A percentile compares a stretch with the other conserved stretches of the same genome.
Conservation (phyloP, 345 rosid genomes). For the Nasturtium officinale region DNA sequence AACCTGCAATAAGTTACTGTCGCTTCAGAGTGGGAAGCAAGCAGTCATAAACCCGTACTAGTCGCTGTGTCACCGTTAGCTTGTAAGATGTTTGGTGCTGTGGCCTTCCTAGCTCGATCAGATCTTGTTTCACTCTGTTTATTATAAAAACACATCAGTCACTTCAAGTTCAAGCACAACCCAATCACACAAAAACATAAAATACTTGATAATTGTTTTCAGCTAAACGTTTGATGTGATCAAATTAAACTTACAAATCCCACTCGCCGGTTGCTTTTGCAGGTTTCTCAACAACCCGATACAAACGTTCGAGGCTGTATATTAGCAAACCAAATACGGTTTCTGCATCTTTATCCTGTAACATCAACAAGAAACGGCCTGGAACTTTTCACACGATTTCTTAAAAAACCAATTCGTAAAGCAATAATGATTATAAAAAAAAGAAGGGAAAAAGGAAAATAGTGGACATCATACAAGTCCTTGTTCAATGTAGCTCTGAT, state of each 20-base stretch:
- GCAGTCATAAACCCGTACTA: slow-evolving; percentile 75
- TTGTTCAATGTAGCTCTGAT: slow-evolving; percentile 72
- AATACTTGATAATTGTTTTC: neutral
- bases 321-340: slow-evolving; percentile 76
- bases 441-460: neutral
- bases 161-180: slow-evolving; percentile 16
- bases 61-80: slow-evolving; percentile 61
- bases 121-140: slow-evolving; percentile 81
- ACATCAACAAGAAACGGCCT: slow-evolving; percentile 21
- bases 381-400: neutral
- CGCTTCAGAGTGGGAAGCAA: slow-evolving; percentile 67
- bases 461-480: slow-evolving; percentile 63
- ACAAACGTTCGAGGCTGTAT: slow-evolving; percentile 70
- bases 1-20: slow-evolving; percentile 34
- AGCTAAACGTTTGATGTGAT: slow-evolving; percentile 21
- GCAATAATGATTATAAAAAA: neutral
- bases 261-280: slow-evolving; percentile 86
- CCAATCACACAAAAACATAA: neutral
- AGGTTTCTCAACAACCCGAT: slow-evolving; percentile 68
- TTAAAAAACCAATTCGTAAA: neutral
- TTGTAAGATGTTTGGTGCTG: slow-evolving; percentile 61
- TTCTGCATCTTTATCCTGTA: slow-evolving; percentile 76
- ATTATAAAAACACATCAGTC: slow-evolving; percentile 9
- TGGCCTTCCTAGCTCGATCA: slow-evolving; percentile 75
- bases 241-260: slow-evolving; percentile 61